Evolutionary conservation across 2,329 filamentous ascomycete genomes (phyloP), one percentile per base, ranked within the genome.

Genomic region (Cladosporium cucumerinum): DNA sequence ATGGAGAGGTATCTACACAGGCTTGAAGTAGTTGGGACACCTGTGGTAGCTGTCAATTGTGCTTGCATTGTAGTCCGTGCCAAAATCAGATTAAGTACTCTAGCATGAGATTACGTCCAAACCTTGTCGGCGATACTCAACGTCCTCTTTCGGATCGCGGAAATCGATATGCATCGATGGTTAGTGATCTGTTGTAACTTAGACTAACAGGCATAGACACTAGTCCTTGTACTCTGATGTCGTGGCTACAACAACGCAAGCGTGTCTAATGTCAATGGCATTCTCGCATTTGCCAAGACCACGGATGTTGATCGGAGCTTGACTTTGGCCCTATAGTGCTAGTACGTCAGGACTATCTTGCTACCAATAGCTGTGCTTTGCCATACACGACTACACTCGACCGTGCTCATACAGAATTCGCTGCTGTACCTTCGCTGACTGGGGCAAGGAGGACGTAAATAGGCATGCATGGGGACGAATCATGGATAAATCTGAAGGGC

Each of bases 391-490:
- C 36, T 7, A 39, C 36, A n/a, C 36, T 39, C 36, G 36, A 39
- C 36, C 36, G 36, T 39, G 36, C 36, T n/a, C 36, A n/a, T 39
- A 39, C 36, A 36, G 34, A 36, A 16, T 36, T 39, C 16, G 36
- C 16, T 39, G 36, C 2, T 68, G 67, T 39, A 66, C 66, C 16
- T 55, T 71, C 7, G 5, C 70, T 0, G 75, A 80, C n/a, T 85
- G 82, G 83, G 78, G 81, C 0, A 73, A 78, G 63, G 69, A 76
- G 30, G 71, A 74, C 0, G 76, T 79, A n/a, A 80, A 83, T 2
- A 69, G 76, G 36, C 66, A 76, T 11, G 78, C 79, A 1, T 84
- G 82, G 82, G 70, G 72, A 21, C 46, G 60, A n/a, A 39, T 71
- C 3, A 67, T 65, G 51, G 26, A 68, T 30, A 52, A 63, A 26